Percentiles rank a stretch among this genome's conserved stretches.
Evolutionary conservation across 169 alveolate genomes (phyloP).

Genomic region (Cryptosporidium felis): DNA sequence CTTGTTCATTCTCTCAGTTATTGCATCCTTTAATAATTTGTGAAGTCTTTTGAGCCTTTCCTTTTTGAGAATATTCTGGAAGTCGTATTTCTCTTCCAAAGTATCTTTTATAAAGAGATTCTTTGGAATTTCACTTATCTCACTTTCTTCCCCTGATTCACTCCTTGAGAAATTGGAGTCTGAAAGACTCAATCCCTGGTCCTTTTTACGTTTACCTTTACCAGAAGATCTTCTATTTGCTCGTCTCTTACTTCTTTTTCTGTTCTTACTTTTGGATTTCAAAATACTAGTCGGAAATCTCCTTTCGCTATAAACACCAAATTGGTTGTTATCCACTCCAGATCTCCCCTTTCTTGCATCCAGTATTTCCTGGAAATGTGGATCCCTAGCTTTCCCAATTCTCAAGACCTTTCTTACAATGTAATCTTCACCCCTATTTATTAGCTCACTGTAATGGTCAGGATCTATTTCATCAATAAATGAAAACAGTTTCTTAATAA

Average conservation of each 20-base stretch:
- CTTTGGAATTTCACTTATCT: not conserved
- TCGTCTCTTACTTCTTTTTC: not conserved
- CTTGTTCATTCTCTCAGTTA: constrained; percentile 16
- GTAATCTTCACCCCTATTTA: constrained; percentile 35
- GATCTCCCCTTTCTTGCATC: constrained; percentile 15
- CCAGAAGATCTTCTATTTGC: not conserved
- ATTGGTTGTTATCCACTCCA: not conserved
- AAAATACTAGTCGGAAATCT: not conserved
- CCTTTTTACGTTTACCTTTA: not conserved
- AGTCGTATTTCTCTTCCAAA: constrained; percentile 32
- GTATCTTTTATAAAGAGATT: constrained; percentile 25
- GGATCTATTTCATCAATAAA: constrained; percentile 21
- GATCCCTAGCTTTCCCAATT: constrained; percentile 6
- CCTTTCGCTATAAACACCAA: not conserved
- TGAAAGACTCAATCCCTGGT: not conserved
- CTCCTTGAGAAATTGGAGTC: not conserved
- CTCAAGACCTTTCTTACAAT: constrained; percentile 36
- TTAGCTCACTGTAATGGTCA: constrained; percentile 9
- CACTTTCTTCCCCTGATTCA: not conserved
- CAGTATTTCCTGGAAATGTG: constrained; percentile 5
- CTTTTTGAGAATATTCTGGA: constrained; percentile 43
- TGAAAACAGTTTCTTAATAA: constrained; percentile 10
- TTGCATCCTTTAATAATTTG: constrained; percentile 11
- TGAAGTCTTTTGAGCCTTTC: constrained; percentile 39
- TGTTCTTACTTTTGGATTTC: not conserved